These are phyloP conservation scores for Volvariella surrecta DNA, from an alignment of 1,284 basidiomycete genomes.

Conservation along the genomic window DNA sequence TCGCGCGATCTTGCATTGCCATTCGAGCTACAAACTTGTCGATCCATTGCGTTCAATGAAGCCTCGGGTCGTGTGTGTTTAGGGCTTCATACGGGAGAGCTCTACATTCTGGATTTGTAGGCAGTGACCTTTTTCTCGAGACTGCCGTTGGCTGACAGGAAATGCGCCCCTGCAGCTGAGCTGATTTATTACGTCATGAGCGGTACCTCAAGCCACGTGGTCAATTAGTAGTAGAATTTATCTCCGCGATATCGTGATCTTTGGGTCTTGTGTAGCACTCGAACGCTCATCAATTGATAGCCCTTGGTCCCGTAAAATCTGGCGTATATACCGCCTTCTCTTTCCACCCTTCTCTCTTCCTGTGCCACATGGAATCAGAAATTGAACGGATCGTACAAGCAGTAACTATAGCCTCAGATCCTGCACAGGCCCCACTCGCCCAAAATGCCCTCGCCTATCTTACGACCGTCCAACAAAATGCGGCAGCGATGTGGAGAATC, in stretches of 20 bases:
- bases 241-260: neutral
- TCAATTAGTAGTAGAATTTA: neutral
- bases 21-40: conserved; percentile 34
- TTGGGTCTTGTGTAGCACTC: neutral
- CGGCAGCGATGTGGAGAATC: conserved; percentile 68
- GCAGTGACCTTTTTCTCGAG: conserved; percentile 4
- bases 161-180: too few relatives aligned
- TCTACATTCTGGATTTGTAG: conserved; percentile 43
- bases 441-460: conserved; percentile 80
- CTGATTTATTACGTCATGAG: conserved; percentile 5
- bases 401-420: conserved; percentile 79
- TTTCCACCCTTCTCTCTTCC: neutral
- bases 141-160: conserved; percentile 11
- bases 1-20: conserved; percentile 35
- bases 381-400: conserved; percentile 74
- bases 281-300: neutral
- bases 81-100: conserved; percentile 38
- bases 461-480: conserved; percentile 68
- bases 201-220: neutral
- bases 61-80: conserved; percentile 38
- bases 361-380: conserved; percentile 54
- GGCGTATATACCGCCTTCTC: neutral
- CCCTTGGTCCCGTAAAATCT: neutral
- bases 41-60: conserved; percentile 43
- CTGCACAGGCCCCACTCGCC: conserved; percentile 56